These are phyloP conservation scores for Xanthoparmelia taractica DNA, from an alignment of 495 filamentous ascomycete genomes.

Conservation along the genomic window DNA sequence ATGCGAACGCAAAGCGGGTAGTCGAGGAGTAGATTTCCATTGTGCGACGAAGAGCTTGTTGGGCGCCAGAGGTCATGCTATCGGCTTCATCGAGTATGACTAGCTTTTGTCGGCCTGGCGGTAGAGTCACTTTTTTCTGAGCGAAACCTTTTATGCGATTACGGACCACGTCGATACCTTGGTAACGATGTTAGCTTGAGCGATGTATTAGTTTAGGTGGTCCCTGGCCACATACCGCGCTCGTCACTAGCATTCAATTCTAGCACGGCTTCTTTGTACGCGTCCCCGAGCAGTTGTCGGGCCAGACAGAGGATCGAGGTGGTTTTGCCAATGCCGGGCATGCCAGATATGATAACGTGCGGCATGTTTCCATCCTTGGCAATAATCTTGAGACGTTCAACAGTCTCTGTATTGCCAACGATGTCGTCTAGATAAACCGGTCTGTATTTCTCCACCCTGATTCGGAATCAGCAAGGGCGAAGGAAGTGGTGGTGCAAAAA, in stretches of 20 bases:
- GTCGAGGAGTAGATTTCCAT: conserved; percentile 99
- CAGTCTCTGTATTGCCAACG: conserved; percentile 94
- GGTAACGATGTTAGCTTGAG: conserved; percentile 35
- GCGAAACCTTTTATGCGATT: conserved; percentile 98
- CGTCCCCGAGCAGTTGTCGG: conserved; percentile 80
- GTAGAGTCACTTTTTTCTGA: conserved; percentile 97
- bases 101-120: conserved; percentile 83
- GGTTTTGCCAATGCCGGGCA: conserved; percentile 99
- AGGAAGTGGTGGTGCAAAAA: not conserved
- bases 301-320: conserved; percentile 92
- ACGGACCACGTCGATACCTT: conserved; percentile 85
- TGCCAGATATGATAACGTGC: conserved; percentile 96
- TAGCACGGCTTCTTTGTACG: conserved; percentile 95
- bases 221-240: conserved; percentile 50
- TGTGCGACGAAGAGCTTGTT: conserved; percentile 89
- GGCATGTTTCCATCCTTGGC: conserved; percentile 99
- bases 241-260: conserved; percentile 96
- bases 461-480: conserved; percentile 18
- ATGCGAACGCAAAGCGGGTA: conserved; percentile 95
- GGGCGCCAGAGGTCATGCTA: conserved; percentile 90
- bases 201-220: not conserved
- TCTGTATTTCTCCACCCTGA: conserved; percentile 93
- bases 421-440: conserved; percentile 92
- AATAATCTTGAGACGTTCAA: conserved; percentile 97
- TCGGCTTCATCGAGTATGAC: conserved; percentile 98